These are phyloP conservation scores for Antitrichia curtipendula DNA, from an alignment of 225 moss, liverwort and hornwort genomes.

Conservation along the genomic window DNA sequence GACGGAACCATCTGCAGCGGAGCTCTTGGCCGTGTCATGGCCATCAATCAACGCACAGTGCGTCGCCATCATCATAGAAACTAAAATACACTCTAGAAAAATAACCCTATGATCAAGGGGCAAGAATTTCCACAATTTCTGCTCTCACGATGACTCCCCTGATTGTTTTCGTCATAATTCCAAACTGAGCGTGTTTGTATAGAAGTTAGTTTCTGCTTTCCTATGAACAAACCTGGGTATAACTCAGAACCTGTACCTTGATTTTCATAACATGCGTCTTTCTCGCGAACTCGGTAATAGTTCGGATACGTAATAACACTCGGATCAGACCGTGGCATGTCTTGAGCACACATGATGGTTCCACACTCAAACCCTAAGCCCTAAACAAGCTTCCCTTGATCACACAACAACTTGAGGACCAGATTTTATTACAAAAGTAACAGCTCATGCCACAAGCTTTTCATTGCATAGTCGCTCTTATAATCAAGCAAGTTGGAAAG, in stretches of 20 bases:
- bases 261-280: background rate
- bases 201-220: background rate
- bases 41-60: conserved; percentile 9
- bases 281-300: background rate
- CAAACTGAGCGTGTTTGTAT: background rate
- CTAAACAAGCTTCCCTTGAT: background rate
- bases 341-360: background rate
- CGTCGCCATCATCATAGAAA: background rate
- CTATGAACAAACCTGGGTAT: background rate
- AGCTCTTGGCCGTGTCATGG: background rate
- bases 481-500: background rate
- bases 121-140: background rate
- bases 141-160: background rate
- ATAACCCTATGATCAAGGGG: background rate
- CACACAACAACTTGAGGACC: background rate
- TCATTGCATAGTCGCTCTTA: background rate
- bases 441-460: background rate
- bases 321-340: background rate
- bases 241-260: background rate
- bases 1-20: background rate
- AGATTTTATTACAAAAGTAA: background rate
- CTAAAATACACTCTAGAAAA: background rate
- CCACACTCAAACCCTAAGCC: background rate
- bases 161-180: background rate
- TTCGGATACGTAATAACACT: background rate